Percentiles rank a stretch among this genome's conserved stretches.
Evolutionary conservation across 2,329 filamentous ascomycete species (phyloP).

Genomic region (Aureobasidium sp.): DNA sequence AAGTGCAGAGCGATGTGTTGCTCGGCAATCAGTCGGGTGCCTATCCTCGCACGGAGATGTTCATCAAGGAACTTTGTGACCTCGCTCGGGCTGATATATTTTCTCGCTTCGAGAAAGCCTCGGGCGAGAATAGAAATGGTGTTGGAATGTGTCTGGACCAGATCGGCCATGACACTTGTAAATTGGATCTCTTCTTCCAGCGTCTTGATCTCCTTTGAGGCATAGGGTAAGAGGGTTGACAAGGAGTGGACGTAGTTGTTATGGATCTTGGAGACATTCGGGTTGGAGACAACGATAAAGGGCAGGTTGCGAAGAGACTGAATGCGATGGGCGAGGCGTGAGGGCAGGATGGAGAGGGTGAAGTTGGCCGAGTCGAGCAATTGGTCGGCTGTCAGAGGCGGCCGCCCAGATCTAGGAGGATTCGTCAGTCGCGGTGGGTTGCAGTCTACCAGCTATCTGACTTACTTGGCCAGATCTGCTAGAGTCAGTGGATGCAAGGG

Average conservation of each 20-base stretch:
- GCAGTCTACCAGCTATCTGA: conserved; percentile 2
- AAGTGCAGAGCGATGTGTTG: conserved; percentile 90
- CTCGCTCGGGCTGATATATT: conserved; percentile 73
- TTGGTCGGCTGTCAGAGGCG: conserved; percentile 70
- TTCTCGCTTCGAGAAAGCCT: conserved; percentile 86
- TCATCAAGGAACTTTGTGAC: conserved; percentile 92
- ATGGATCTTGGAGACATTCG: conserved; percentile 89
- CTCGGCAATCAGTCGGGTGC: conserved; percentile 87
- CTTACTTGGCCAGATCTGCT: conserved; percentile 77
- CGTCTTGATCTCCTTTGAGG: conserved; percentile 60
- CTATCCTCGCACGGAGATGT: conserved; percentile 86
- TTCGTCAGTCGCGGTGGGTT: neutral
- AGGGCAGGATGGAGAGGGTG: conserved; percentile 82
- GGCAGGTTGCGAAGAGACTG: conserved; percentile 87
- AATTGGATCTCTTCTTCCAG: conserved; percentile 85
- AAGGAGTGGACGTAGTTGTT: conserved; percentile 92
- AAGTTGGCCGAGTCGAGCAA: conserved; percentile 91
- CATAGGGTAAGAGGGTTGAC: conserved; percentile 80
- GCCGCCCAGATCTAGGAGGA: conserved; percentile 59
- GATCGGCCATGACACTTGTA: conserved; percentile 83
- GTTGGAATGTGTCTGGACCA: conserved; percentile 91
- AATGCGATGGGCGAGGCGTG: conserved; percentile 87
- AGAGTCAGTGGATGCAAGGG: conserved; percentile 76
- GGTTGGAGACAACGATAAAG: conserved; percentile 97
- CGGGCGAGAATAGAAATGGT: conserved; percentile 88